phyloP scores from a whole-genome alignment of 345 rosid genomes.

The Gossypium ekmanianum region DNA sequence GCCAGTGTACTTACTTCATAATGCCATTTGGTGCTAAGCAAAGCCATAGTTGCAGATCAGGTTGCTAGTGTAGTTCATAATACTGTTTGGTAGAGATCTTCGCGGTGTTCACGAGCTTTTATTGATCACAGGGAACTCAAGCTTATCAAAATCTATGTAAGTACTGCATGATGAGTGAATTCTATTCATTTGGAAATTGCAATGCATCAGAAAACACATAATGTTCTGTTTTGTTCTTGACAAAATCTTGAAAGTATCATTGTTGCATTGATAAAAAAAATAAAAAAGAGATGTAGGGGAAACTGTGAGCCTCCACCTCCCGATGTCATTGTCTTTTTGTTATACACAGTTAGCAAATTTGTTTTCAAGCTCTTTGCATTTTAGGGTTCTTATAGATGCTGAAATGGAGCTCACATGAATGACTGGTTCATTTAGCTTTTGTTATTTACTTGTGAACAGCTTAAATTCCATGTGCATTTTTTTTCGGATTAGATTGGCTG shows the following conservation, averaged over 20 bases:
- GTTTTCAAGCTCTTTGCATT: conserved; percentile 4
- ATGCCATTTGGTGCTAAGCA: neutral
- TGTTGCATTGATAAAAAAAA: neutral
- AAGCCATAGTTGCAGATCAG: neutral
- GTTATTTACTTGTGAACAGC: neutral
- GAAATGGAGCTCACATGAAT: neutral
- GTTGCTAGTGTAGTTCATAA: neutral
- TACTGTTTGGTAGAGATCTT: neutral
- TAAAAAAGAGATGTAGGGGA: too few relatives aligned
- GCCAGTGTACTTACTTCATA: neutral
- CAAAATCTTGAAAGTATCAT: neutral
- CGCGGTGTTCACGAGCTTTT: neutral
- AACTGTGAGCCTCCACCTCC: too few relatives aligned
- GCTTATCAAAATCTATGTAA: neutral
- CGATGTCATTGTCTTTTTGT: neutral
- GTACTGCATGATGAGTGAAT: neutral
- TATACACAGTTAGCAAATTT: neutral
- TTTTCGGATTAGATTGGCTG: neutral
- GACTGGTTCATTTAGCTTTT: neutral
- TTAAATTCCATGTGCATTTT: neutral
- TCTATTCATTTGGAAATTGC: neutral
- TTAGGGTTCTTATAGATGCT: conserved; percentile 4
- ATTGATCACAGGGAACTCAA: neutral
- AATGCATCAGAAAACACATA: neutral
- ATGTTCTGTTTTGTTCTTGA: neutral